Conservation (phyloP, 1,139 yeast genomes). For the Yamadazyma spencermartinsiae region DNA sequence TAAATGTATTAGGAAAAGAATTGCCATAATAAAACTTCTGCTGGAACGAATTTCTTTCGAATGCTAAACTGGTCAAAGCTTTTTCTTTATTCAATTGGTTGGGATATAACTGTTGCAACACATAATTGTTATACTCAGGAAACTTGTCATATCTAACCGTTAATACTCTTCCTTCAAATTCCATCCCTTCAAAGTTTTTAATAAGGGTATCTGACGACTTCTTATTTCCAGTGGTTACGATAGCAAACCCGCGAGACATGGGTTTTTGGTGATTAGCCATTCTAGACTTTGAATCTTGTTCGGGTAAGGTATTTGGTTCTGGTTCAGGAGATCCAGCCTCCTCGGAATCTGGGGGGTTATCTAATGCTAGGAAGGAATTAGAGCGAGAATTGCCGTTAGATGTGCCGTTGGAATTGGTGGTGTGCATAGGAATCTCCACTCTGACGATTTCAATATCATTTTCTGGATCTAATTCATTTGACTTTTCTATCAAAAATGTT, state of each 20-base stretch:
- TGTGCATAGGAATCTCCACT: slow-evolving; percentile 57
- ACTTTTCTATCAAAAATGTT: slow-evolving; percentile 40
- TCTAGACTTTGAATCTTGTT: not conserved
- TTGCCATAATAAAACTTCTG: slow-evolving; percentile 33
- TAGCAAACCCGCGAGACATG: slow-evolving; percentile 60
- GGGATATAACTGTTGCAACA: slow-evolving; percentile 30
- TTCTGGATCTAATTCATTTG: slow-evolving; percentile 32
- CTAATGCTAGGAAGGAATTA: slow-evolving; percentile 2
- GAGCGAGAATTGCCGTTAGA: not conserved
- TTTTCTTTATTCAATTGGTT: slow-evolving; percentile 13
- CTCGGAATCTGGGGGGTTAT: not conserved
- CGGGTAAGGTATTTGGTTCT: not conserved
- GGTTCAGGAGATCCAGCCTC: not conserved
- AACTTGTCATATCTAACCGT: slow-evolving; percentile 60
- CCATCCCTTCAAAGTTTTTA: slow-evolving; percentile 46
- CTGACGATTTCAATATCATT: slow-evolving; percentile 37
- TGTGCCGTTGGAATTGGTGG: slow-evolving; percentile 4
- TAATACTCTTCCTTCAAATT: slow-evolving; percentile 58
- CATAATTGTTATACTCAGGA: slow-evolving; percentile 41
- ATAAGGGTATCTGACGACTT: slow-evolving; percentile 55
- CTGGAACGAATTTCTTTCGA: slow-evolving; percentile 37
- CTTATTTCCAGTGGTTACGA: slow-evolving; percentile 53
- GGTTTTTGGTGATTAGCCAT: slow-evolving; percentile 8
- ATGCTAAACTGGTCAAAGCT: slow-evolving; percentile 28
- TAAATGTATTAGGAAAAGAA: not conserved